These are phyloP conservation scores for Colletotrichum gigasporum DNA, from an alignment of 2,329 filamentous ascomycete genomes.

Conservation along the genomic window DNA sequence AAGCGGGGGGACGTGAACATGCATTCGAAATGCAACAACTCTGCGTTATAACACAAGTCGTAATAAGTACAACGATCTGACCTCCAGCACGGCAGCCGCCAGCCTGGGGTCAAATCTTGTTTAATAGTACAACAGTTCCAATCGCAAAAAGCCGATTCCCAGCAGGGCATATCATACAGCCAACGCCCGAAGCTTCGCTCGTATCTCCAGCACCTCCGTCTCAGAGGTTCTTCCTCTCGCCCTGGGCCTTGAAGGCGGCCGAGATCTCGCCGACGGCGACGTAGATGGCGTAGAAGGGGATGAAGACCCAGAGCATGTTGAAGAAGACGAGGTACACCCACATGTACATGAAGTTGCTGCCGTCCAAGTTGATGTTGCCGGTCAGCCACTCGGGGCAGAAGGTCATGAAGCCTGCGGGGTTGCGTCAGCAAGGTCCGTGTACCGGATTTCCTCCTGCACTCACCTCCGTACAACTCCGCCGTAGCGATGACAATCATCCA, in stretches of 20 bases:
- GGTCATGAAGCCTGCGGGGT: constrained; percentile 69
- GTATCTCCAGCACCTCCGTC: not conserved
- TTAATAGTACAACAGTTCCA: not conserved
- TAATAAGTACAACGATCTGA: too few species aligned
- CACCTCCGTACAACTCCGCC: constrained; percentile 72
- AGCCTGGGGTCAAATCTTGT: too few species aligned
- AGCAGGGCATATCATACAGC: not conserved
- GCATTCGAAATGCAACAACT: too few species aligned
- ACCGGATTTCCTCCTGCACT: constrained; percentile 35
- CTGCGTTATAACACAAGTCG: too few species aligned
- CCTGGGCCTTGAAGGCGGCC: constrained; percentile 56
- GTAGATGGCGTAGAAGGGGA: constrained; percentile 68
- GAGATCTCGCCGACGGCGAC: constrained; percentile 64
- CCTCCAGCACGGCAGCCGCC: too few species aligned
- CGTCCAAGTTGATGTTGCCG: constrained; percentile 69
- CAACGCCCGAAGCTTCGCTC: not conserved
- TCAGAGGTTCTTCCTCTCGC: constrained; percentile 41
- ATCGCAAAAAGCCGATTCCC: too few species aligned
- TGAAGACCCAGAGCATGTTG: constrained; percentile 73
- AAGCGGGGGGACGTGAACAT: too few species aligned
- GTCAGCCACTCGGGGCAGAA: constrained; percentile 76
- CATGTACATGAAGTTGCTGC: constrained; percentile 73
- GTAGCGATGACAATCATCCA: constrained; percentile 73
- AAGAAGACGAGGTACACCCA: constrained; percentile 77
- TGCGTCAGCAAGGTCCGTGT: too few species aligned